Evolutionary conservation across 345 rosid species (phyloP).

Genomic region (Hirschfeldia incana): DNA sequence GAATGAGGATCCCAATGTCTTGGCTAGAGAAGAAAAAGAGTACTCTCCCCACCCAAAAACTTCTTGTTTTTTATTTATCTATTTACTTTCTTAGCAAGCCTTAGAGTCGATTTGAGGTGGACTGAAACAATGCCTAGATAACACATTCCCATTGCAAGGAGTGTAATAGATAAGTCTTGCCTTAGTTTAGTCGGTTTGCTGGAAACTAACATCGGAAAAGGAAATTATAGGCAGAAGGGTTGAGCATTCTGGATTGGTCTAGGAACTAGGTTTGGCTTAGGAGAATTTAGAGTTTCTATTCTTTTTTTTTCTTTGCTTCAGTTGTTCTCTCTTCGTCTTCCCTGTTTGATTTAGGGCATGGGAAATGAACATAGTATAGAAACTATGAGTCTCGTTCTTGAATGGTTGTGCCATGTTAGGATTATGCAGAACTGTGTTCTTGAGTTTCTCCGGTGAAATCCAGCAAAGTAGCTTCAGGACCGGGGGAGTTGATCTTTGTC

Average conservation of each 20-base stretch:
- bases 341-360: no score
- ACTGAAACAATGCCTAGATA: constrained; percentile 8
- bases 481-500: background rate
- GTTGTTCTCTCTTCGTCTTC: background rate
- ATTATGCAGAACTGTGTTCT: constrained; percentile 3
- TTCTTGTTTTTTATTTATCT: background rate
- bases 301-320: background rate
- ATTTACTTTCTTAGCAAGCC: background rate
- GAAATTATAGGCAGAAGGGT: no score
- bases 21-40: constrained; percentile 72
- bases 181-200: background rate
- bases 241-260: background rate
- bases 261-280: background rate
- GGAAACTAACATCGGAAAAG: no score
- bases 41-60: background rate
- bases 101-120: background rate
- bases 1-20: constrained; percentile 65
- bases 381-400: background rate
- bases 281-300: background rate
- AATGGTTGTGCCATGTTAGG: constrained; percentile 7
- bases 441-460: background rate
- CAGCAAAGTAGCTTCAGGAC: no score
- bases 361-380: no score
- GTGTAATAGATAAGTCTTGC: background rate
- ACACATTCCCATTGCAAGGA: background rate